Percentiles rank a stretch among this genome's conserved stretches.
phyloP scores from a whole-genome alignment of 148 eudicot genomes.

The Rhododendron molle region DNA sequence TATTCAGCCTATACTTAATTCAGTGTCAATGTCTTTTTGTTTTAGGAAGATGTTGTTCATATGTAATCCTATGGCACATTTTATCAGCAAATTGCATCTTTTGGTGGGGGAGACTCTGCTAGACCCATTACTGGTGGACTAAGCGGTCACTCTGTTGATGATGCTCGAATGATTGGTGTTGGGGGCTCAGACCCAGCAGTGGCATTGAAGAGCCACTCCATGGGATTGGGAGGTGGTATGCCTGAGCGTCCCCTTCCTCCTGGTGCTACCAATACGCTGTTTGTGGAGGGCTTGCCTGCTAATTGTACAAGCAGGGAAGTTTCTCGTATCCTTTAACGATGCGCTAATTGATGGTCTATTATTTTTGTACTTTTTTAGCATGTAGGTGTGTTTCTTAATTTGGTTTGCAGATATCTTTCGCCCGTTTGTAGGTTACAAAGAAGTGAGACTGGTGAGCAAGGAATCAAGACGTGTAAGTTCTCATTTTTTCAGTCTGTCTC shows the following conservation, averaged over 20 bases:
- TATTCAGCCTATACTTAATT: neutral
- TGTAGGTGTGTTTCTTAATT: slow-evolving; percentile 42
- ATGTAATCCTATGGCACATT: slow-evolving; percentile 14
- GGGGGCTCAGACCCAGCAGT: slow-evolving; percentile 38
- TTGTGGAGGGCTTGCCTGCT: slow-evolving; percentile 76
- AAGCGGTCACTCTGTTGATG: slow-evolving; percentile 39
- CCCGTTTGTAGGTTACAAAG: slow-evolving; percentile 85
- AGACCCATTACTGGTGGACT: slow-evolving; percentile 46
- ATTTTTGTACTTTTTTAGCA: neutral
- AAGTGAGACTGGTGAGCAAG: slow-evolving; percentile 82
- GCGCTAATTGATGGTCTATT: neutral
- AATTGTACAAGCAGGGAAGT: slow-evolving; percentile 74
- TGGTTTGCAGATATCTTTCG: slow-evolving; percentile 69
- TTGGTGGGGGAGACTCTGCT: slow-evolving; percentile 46
- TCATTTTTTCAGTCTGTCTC: neutral
- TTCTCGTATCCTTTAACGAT: slow-evolving; percentile 72
- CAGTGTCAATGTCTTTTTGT: neutral
- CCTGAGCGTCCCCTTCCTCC: slow-evolving; percentile 64
- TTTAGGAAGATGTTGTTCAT: neutral
- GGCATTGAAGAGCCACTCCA: slow-evolving; percentile 35
- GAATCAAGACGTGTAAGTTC: slow-evolving; percentile 72
- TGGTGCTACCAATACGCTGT: slow-evolving; percentile 77
- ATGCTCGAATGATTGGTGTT: slow-evolving; percentile 36
- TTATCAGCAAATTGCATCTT: slow-evolving; percentile 51
- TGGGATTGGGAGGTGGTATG: slow-evolving; percentile 47